Percentiles rank a stretch among this genome's conserved stretches.
phyloP scores from a whole-genome alignment of 768 basidiomycete genomes.

The Lactarius hengduanensis region DNA sequence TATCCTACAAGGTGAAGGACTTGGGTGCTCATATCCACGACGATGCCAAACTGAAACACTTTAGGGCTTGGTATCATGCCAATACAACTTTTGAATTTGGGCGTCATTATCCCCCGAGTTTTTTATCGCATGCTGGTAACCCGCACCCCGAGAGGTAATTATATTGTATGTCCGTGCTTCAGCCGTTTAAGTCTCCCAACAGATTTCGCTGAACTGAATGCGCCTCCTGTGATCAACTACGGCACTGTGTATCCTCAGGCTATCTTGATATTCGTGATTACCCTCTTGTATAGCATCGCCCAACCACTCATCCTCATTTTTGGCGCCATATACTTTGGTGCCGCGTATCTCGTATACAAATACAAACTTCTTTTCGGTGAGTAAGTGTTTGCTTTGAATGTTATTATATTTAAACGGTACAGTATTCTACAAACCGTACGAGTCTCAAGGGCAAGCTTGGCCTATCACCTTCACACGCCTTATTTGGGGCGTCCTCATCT shows the following conservation, averaged over 20 bases:
- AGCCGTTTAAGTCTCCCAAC: conserved; percentile 16
- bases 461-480: conserved; percentile 91
- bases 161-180: neutral
- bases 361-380: conserved; percentile 93
- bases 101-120: conserved; percentile 77
- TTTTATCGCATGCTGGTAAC: conserved; percentile 76
- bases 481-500: conserved; percentile 90
- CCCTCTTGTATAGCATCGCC: conserved; percentile 91
- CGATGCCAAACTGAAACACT: conserved; percentile 16
- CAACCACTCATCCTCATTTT: conserved; percentile 95
- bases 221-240: conserved; percentile 97
- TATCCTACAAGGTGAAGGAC: conserved; percentile 65
- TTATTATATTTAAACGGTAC: conserved; percentile 6
- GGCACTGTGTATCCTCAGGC: conserved; percentile 97
- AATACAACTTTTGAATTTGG: conserved; percentile 88
- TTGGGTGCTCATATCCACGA: neutral
- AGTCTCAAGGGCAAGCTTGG: conserved; percentile 97
- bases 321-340: conserved; percentile 94
- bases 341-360: conserved; percentile 96
- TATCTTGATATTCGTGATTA: conserved; percentile 93
- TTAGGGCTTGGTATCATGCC: conserved; percentile 93
- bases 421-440: conserved; percentile 99
- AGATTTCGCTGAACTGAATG: conserved; percentile 97
- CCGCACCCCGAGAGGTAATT: conserved; percentile 82
- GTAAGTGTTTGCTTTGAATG: conserved; percentile 33